These are phyloP conservation scores for Zymoseptoria passerinii DNA, from an alignment of 2,329 filamentous ascomycete genomes.

Conservation along the genomic window DNA sequence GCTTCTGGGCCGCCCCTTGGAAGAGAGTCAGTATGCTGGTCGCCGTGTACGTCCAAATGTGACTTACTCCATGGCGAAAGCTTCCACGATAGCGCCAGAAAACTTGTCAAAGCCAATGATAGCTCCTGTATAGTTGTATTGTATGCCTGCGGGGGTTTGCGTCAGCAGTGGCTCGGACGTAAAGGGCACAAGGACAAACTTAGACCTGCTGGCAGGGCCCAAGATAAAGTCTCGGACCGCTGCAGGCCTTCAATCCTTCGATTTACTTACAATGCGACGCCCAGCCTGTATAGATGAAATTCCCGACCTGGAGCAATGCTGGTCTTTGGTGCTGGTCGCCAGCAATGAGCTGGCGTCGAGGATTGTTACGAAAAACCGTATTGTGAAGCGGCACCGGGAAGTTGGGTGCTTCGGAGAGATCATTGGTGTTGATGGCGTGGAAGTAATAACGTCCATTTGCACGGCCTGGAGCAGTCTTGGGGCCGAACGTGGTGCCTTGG, in stretches of 20 bases:
- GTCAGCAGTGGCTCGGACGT: neutral
- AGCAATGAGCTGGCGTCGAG: slow-evolving; percentile 1
- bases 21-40: neutral
- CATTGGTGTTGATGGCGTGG: slow-evolving; percentile 5
- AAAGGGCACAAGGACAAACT: neutral
- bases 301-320: slow-evolving; percentile 5
- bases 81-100: slow-evolving; percentile 3
- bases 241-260: neutral
- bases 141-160: neutral
- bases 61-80: slow-evolving; percentile 3
- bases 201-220: neutral
- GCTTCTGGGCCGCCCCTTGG: neutral
- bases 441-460: slow-evolving; percentile 6
- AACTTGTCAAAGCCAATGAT: slow-evolving; percentile 3
- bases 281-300: slow-evolving; percentile 8
- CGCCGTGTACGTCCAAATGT: neutral
- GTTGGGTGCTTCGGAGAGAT: slow-evolving; percentile 2
- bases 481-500: slow-evolving; percentile 3
- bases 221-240: neutral
- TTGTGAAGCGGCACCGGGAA: slow-evolving; percentile 3
- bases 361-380: slow-evolving; percentile 4
- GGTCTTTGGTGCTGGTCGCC: slow-evolving; percentile 6
- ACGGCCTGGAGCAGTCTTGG: slow-evolving; percentile 2
- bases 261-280: slow-evolving; percentile 1
- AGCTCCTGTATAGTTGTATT: slow-evolving; percentile 7